Conservation (phyloP, 148 eudicot species). For the Drosera capensis region DNA sequence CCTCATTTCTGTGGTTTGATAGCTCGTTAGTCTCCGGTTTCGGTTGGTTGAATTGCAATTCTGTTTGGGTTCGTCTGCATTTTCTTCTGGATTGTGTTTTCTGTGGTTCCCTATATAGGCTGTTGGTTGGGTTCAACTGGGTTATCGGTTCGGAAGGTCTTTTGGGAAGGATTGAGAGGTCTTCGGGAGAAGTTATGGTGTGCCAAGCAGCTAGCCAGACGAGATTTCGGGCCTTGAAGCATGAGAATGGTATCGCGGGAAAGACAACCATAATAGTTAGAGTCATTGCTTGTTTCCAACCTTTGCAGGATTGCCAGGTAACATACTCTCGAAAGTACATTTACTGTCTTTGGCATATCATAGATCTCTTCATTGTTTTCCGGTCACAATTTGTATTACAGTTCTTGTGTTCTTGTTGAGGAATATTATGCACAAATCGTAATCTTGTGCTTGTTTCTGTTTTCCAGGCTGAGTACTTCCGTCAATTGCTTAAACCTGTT, state of each 20-base stretch:
- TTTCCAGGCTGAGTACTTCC: constrained; percentile 78
- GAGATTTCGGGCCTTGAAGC: constrained; percentile 71
- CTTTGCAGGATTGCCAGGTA: constrained; percentile 77
- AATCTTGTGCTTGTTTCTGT: constrained; percentile 4
- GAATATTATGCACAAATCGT: background rate
- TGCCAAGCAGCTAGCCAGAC: constrained; percentile 81
- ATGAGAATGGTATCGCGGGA: constrained; percentile 72
- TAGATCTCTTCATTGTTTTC: background rate
- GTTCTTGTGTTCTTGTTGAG: too few relatives aligned
- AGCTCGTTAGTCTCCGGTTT: too few relatives aligned
- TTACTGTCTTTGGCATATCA: background rate
- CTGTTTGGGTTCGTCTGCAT: too few relatives aligned
- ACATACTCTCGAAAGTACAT: constrained; percentile 1
- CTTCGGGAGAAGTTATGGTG: constrained; percentile 65
- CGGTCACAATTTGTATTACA: too few relatives aligned
- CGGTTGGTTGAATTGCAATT: too few relatives aligned
- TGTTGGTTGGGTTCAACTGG: too few relatives aligned
- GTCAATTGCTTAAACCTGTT: constrained; percentile 72
- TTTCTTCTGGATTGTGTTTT: too few relatives aligned
- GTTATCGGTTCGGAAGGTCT: too few relatives aligned
- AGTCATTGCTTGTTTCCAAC: constrained; percentile 84
- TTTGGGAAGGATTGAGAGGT: constrained; percentile 5
- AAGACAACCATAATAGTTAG: constrained; percentile 71
- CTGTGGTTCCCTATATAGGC: too few relatives aligned
- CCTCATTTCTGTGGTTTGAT: too few relatives aligned